A percentile compares a stretch with the other conserved stretches of the same genome.
Conservation (phyloP, 73 alveolate species). For the Effrenium voratum region DNA sequence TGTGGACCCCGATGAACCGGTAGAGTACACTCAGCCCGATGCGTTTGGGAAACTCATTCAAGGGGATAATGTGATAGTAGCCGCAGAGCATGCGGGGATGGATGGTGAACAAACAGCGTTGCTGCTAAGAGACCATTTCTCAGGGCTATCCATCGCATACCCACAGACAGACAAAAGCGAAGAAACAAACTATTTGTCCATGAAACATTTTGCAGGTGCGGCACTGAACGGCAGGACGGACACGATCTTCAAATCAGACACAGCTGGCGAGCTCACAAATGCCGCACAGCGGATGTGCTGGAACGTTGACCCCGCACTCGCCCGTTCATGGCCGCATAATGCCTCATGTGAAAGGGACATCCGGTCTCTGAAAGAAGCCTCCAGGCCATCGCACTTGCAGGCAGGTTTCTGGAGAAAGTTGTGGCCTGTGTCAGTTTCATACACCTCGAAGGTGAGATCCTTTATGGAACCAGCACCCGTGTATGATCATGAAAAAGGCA, state of each 20-base stretch:
- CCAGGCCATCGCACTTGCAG: neutral
- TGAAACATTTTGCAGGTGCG: neutral
- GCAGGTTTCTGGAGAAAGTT: neutral
- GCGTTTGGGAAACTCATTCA: neutral
- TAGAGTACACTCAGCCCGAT: neutral
- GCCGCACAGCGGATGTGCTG: neutral
- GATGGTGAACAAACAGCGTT: neutral
- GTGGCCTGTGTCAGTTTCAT: neutral
- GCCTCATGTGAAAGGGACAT: neutral
- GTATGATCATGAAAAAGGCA: neutral
- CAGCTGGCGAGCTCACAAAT: neutral
- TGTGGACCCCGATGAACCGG: neutral
- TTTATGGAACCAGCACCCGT: neutral
- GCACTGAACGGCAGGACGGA: neutral
- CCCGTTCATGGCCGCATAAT: neutral
- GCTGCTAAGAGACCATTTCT: neutral
- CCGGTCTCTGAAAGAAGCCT: neutral
- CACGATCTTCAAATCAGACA: neutral
- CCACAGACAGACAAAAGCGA: neutral
- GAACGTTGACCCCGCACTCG: neutral
- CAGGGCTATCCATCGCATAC: neutral
- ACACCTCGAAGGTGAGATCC: neutral
- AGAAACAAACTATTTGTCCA: neutral
- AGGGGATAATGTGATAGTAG: neutral
- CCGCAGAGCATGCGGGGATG: neutral